Percentiles rank a stretch among this genome's conserved stretches.
These are phyloP conservation scores for Xylaria venustula DNA, from an alignment of 495 filamentous ascomycete species.

Conservation along the genomic window DNA sequence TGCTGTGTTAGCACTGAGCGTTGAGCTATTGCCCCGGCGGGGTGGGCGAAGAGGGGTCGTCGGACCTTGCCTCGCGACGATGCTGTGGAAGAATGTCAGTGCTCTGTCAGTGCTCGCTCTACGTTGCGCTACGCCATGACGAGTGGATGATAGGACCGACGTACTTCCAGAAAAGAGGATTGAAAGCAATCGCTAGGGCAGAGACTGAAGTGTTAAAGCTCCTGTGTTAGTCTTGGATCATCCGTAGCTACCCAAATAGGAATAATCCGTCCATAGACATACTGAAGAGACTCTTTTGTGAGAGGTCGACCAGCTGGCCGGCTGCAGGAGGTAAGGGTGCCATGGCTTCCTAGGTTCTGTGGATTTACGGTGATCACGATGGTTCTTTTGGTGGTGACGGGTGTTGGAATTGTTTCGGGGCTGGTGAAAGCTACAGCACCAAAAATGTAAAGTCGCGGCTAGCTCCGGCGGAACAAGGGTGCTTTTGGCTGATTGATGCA, in stretches of 20 bases:
- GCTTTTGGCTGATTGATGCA: background rate
- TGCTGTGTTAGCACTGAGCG: background rate
- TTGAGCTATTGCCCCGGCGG: background rate
- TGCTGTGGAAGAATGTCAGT: conserved; percentile 38
- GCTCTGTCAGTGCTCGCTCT: conserved; percentile 18
- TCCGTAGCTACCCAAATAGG: background rate
- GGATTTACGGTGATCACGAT: background rate
- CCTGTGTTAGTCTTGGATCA: conserved; percentile 12
- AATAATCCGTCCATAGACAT: conserved; percentile 22
- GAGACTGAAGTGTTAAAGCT: conserved; percentile 52
- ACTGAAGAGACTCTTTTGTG: conserved; percentile 64
- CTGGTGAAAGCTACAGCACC: no score
- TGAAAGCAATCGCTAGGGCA: conserved; percentile 66
- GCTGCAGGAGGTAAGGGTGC: conserved; percentile 21
- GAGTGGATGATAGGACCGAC: conserved; percentile 21
- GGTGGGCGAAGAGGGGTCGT: conserved; percentile 3
- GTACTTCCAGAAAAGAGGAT: conserved; percentile 81
- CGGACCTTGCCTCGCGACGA: conserved; percentile 66
- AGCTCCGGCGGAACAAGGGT: background rate
- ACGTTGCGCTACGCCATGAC: background rate
- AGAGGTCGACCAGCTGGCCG: conserved; percentile 58
- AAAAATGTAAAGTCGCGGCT: background rate
- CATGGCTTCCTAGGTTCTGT: conserved; percentile 17
- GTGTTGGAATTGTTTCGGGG: background rate
- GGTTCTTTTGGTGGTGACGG: background rate